phyloP scores from a whole-genome alignment of 2,329 filamentous ascomycete genomes.

The Phialophora macrospora region DNA sequence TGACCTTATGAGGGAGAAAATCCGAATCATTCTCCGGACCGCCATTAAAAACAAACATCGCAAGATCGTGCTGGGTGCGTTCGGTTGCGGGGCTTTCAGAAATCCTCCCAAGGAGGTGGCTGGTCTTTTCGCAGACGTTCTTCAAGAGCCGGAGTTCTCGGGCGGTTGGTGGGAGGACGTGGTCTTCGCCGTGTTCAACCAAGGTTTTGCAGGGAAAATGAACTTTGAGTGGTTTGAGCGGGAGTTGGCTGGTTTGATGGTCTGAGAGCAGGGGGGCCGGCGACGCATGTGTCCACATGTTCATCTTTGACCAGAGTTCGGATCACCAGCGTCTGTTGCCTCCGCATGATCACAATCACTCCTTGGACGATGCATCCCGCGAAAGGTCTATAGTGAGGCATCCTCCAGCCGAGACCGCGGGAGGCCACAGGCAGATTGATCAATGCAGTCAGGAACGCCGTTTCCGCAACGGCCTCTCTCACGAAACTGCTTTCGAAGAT shows the following conservation, averaged over 20 bases:
- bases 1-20: slow-evolving; percentile 65
- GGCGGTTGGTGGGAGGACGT: slow-evolving; percentile 69
- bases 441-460: not conserved
- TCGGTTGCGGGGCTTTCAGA: slow-evolving; percentile 70
- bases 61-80: slow-evolving; percentile 67
- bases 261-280: slow-evolving; percentile 6
- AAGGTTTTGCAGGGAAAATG: slow-evolving; percentile 39
- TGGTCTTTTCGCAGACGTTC: slow-evolving; percentile 64
- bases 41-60: slow-evolving; percentile 63
- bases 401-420: not conserved
- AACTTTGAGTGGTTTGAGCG: slow-evolving; percentile 33
- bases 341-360: not conserved
- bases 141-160: slow-evolving; percentile 64
- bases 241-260: slow-evolving; percentile 32
- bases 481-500: not conserved
- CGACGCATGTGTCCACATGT: not conserved
- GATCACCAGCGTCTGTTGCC: not conserved
- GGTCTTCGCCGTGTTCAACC: slow-evolving; percentile 65
- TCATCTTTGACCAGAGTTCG: not conserved
- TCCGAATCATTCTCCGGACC: slow-evolving; percentile 64
- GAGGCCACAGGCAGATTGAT: not conserved
- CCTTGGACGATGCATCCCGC: not conserved
- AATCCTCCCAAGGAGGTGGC: slow-evolving; percentile 69
- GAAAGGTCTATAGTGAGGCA: not conserved
- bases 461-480: not conserved